These are phyloP conservation scores for Trichoderma asperelloides DNA, from an alignment of 495 filamentous ascomycete species.

Conservation along the genomic window DNA sequence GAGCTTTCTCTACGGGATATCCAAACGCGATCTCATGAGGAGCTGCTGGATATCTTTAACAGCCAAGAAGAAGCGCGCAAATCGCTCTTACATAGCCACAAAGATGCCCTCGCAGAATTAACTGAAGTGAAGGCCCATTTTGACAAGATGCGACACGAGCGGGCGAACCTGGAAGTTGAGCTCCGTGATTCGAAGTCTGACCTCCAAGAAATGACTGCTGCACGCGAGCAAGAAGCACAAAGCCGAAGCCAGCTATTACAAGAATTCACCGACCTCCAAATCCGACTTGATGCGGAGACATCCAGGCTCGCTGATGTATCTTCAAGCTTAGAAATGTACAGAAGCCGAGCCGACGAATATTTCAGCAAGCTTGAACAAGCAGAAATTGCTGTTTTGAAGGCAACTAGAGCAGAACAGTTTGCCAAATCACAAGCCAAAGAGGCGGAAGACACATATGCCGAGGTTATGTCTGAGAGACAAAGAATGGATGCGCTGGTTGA, in stretches of 20 bases:
- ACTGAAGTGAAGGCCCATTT: conserved; percentile 76
- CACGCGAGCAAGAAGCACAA: conserved; percentile 73
- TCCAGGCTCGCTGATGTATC: conserved; percentile 78
- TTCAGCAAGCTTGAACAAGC: conserved; percentile 97
- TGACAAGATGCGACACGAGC: conserved; percentile 74
- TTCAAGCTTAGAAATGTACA: conserved; percentile 81
- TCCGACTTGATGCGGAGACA: conserved; percentile 79
- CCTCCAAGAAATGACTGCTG: conserved; percentile 64
- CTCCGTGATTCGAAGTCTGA: conserved; percentile 78
- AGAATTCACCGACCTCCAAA: conserved; percentile 90
- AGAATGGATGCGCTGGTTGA: conserved; percentile 82
- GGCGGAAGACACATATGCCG: conserved; percentile 82
- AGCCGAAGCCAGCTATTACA: conserved; percentile 81
- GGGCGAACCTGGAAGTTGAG: conserved; percentile 75
- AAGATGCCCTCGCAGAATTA: conserved; percentile 74
- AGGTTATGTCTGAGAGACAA: conserved; percentile 86
- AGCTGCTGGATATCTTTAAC: conserved; percentile 87
- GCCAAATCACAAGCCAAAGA: conserved; percentile 81
- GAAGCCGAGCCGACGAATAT: conserved; percentile 89
- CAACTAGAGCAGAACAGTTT: conserved; percentile 84
- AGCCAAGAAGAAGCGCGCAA: conserved; percentile 85
- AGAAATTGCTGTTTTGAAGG: conserved; percentile 90
- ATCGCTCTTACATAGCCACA: conserved; percentile 73
- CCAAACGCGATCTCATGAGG: conserved; percentile 88
- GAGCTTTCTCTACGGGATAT: conserved; percentile 86